phyloP scores from a whole-genome alignment of 768 basidiomycete species.

The Pleurotus djamor region DNA sequence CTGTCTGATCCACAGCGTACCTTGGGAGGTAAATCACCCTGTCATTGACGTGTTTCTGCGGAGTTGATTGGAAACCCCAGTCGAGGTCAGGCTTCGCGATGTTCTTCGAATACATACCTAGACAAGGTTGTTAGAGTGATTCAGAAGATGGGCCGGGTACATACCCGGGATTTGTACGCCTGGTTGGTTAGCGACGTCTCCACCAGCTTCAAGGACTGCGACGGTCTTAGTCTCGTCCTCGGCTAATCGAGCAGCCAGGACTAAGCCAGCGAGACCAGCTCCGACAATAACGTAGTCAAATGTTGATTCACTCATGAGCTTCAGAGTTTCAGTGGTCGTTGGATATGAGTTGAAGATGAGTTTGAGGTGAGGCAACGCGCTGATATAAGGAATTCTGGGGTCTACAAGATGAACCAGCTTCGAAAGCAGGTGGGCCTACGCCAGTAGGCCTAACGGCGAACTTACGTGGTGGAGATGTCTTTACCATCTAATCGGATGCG shows the following conservation, averaged over 20 bases:
- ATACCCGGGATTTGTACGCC: conserved; percentile 1
- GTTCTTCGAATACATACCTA: neutral
- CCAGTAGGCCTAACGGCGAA: too few species aligned
- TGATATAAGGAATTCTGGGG: too few species aligned
- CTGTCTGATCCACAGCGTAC: neutral
- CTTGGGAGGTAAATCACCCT: conserved; percentile 7
- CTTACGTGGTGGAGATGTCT: too few species aligned
- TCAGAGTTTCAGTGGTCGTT: too few species aligned
- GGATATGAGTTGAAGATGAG: too few species aligned
- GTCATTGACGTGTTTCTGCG: conserved; percentile 5
- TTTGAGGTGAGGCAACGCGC: too few species aligned
- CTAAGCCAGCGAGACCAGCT: conserved; percentile 17
- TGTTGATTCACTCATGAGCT: too few species aligned
- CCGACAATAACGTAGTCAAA: conserved; percentile 14
- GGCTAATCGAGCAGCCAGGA: conserved; percentile 17
- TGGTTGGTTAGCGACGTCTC: conserved; percentile 9
- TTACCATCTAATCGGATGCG: too few species aligned
- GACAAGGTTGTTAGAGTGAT: neutral
- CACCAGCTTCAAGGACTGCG: conserved; percentile 27
- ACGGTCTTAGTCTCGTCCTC: conserved; percentile 16
- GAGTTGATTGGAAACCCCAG: neutral
- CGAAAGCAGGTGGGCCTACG: too few species aligned
- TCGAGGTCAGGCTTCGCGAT: conserved; percentile 3
- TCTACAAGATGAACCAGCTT: too few species aligned
- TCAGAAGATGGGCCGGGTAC: neutral